phyloP scores from a whole-genome alignment of 352 stramenopile genomes.

The Globisporangium barbulae region DNA sequence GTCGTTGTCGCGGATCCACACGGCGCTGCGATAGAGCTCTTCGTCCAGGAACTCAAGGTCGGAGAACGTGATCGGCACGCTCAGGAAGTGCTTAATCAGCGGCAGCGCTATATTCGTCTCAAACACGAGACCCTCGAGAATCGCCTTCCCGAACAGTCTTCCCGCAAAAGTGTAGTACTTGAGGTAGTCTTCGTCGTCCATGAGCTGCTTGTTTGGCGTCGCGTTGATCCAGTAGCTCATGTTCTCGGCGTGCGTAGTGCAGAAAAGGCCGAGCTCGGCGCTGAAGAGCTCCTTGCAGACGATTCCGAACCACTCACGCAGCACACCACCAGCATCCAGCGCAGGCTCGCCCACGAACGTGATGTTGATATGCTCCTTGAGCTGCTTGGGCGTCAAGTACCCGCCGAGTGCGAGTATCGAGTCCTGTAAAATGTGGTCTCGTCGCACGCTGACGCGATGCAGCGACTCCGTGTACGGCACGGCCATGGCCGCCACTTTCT shows the following conservation, averaged over 20 bases:
- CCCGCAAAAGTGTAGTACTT: constrained; percentile 96
- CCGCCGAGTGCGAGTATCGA: constrained; percentile 54
- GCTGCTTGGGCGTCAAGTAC: constrained; percentile 26
- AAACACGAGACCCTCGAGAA: constrained; percentile 96
- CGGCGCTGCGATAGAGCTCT: constrained; percentile 68
- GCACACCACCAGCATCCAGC: constrained; percentile 68
- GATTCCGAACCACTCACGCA: constrained; percentile 81
- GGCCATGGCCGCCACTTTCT: constrained; percentile 47
- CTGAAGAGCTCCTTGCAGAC: constrained; percentile 79
- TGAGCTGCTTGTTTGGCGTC: constrained; percentile 20
- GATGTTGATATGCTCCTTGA: constrained; percentile 71
- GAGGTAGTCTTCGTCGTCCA: constrained; percentile 50
- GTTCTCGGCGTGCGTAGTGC: constrained; percentile 70
- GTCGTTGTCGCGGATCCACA: constrained; percentile 74
- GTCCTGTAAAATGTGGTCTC: constrained; percentile 57
- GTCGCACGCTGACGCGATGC: constrained; percentile 56
- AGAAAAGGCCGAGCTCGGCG: constrained; percentile 60
- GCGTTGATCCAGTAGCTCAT: constrained; percentile 85
- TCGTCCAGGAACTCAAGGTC: constrained; percentile 83
- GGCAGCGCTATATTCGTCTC: constrained; percentile 95
- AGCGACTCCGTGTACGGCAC: constrained; percentile 63
- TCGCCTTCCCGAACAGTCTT: constrained; percentile 96
- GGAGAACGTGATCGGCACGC: constrained; percentile 83
- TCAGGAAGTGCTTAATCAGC: constrained; percentile 79
- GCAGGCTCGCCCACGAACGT: constrained; percentile 65